Evolutionary conservation across 2,329 filamentous ascomycete species (phyloP), one percentile per base, ranked within the genome.

Genomic region (Alternaria conjuncta): DNA sequence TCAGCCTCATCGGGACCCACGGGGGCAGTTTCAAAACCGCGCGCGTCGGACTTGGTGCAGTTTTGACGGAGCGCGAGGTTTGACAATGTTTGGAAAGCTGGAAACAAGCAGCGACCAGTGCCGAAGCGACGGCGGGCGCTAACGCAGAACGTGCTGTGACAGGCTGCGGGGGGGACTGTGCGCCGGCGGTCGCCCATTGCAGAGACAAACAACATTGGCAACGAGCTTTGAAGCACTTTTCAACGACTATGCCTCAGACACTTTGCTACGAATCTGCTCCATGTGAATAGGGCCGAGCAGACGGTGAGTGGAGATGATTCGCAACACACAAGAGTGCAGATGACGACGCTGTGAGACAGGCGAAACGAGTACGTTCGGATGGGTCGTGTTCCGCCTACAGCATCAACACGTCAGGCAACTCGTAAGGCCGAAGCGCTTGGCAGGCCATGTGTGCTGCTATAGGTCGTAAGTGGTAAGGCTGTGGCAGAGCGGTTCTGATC

Each of bases 1-100:
- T 67, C 47, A 64, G 70, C 65, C 70, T 57, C 59, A 72, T 76
- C 73, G 66, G 73, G 74, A 63, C 46, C 62, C 67, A 69, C 64
- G 73, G 75, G 72, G 72, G 65, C 71, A 71, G 78, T 80, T 80
- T 80, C 78, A 79, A 80, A 80, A 80, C 78, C 71, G 67, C 73
- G 67, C 64, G 71, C 68, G 76, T 79, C 70, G 72, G 75, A 71
- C 75, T 75, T 78, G 77, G 73, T 71, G 73, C 75, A 74, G 67
- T 60, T 75, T 71, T 74, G 72, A 70, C 64, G 75, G 73, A 75
- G 75, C 75, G 72, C 77, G 71, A 71, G 74, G 76, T 79, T 78
- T 79, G 75, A 78, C 72, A 75, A 66, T 76, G 74, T 75, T 75
- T 74, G 64, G 73, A 74, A 67, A 68, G 72, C 69, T 66, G 71